These are phyloP conservation scores for Begonia peltatifolia DNA, from an alignment of 306 rosid species.

Conservation along the genomic window DNA sequence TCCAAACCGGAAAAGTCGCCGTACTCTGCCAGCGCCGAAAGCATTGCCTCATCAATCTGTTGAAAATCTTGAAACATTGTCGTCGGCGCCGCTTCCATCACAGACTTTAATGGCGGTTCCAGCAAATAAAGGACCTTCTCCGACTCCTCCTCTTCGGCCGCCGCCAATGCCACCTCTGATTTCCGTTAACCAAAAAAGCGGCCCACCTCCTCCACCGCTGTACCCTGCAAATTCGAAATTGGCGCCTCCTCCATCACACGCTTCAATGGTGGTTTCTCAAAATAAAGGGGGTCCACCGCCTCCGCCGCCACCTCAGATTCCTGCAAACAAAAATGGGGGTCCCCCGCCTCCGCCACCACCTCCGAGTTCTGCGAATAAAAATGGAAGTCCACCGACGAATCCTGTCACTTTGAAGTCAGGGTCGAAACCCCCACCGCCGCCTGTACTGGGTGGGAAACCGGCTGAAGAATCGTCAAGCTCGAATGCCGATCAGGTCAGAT, in stretches of 20 bases:
- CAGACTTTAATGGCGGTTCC: slow-evolving; percentile 7
- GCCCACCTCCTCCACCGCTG: slow-evolving; percentile 25
- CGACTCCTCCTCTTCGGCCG: slow-evolving; percentile 10
- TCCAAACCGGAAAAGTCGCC: slow-evolving; percentile 12
- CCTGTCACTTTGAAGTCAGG: slow-evolving; percentile 27
- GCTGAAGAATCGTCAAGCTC: slow-evolving; percentile 3
- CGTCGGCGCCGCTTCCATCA: slow-evolving; percentile 11
- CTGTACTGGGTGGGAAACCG: slow-evolving; percentile 13
- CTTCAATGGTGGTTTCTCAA: slow-evolving; percentile 11
- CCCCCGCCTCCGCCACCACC: slow-evolving; percentile 13
- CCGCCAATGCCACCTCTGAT: not conserved
- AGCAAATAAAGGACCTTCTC: slow-evolving; percentile 5
- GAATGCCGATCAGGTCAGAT: slow-evolving; percentile 31
- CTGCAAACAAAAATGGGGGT: slow-evolving; percentile 7
- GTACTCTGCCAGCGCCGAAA: slow-evolving; percentile 1
- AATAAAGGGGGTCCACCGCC: slow-evolving; percentile 11
- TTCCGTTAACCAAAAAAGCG: slow-evolving; percentile 1
- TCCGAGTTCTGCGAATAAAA: slow-evolving; percentile 5
- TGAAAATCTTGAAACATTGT: not conserved
- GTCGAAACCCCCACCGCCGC: slow-evolving; percentile 15
- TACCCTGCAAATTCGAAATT: slow-evolving; percentile 3
- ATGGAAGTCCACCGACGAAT: slow-evolving; percentile 21
- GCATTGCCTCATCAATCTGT: no score
- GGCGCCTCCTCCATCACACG: slow-evolving; percentile 10
- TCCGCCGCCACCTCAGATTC: slow-evolving; percentile 10